phyloP scores from a whole-genome alignment of 805 yeast genomes.

The Wickerhamiella azymoides region DNA sequence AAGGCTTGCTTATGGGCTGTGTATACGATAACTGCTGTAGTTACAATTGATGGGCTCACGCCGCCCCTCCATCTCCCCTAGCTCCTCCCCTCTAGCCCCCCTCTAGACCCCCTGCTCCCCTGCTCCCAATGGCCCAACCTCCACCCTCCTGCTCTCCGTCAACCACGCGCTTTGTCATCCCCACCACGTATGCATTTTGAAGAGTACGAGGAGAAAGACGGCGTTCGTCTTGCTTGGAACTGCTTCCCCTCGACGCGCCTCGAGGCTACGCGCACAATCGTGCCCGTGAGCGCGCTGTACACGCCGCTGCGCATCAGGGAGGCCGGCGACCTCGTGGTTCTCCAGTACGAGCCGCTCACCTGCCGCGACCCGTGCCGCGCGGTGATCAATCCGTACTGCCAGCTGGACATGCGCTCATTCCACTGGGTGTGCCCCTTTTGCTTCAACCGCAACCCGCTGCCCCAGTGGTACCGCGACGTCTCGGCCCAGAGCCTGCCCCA shows the following conservation, averaged over 20 bases:
- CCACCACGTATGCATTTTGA: conserved; percentile 33
- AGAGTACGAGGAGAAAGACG: conserved; percentile 47
- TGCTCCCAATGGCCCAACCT: no score
- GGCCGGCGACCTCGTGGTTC: conserved; percentile 60
- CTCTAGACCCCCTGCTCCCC: no score
- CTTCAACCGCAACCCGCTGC: conserved; percentile 61
- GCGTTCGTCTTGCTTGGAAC: conserved; percentile 67
- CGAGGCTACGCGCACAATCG: conserved; percentile 82
- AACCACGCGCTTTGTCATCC: conserved; percentile 6
- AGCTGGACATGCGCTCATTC: conserved; percentile 59
- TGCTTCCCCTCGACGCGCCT: conserved; percentile 78
- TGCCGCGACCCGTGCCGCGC: conserved; percentile 77
- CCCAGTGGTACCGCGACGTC: conserved; percentile 66
- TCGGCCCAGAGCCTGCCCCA: conserved; percentile 66
- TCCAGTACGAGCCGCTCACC: conserved; percentile 71
- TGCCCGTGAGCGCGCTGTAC: conserved; percentile 87
- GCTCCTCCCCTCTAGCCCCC: no score
- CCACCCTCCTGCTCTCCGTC: no score
- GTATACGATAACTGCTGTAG: no score
- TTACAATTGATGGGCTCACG: no score
- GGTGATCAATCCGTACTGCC: conserved; percentile 76
- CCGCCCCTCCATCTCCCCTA: no score
- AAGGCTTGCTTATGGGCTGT: no score
- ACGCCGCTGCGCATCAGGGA: conserved; percentile 65
- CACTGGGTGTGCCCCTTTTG: conserved; percentile 83